Conservation (phyloP, 2,329 filamentous ascomycete genomes). For the Aaosphaeria pasadenensis region DNA sequence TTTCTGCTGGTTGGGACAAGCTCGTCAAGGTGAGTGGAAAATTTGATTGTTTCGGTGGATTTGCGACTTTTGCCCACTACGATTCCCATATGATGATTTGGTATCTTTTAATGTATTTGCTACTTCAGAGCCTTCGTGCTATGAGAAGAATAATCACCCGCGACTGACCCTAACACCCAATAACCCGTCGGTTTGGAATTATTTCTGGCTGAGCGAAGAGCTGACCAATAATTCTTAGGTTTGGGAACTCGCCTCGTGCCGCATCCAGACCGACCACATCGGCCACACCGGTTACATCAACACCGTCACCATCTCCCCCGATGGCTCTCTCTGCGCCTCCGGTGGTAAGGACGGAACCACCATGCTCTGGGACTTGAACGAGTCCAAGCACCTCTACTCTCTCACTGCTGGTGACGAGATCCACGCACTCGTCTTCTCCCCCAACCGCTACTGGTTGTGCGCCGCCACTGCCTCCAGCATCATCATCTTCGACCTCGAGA, state of each 20-base stretch:
- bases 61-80: slow-evolving; percentile 3
- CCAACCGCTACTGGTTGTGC: slow-evolving; percentile 99
- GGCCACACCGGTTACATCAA: slow-evolving; percentile 99
- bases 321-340: slow-evolving; percentile 97
- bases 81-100: slow-evolving; percentile 79
- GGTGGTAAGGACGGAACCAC: slow-evolving; percentile 99
- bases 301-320: slow-evolving; percentile 99
- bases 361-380: slow-evolving; percentile 99
- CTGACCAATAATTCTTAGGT: slow-evolving; percentile 60
- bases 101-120: slow-evolving; percentile 94
- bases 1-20: slow-evolving; percentile 99
- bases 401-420: slow-evolving; percentile 99
- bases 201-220: slow-evolving; percentile 4
- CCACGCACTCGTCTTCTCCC: slow-evolving; percentile 99
- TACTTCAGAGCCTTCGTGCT: slow-evolving; percentile 98
- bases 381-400: slow-evolving; percentile 99
- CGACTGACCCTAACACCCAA: slow-evolving; percentile 63
- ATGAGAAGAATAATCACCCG: slow-evolving; percentile 97
- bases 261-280: slow-evolving; percentile 99
- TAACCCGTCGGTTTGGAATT: slow-evolving; percentile 2
- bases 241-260: slow-evolving; percentile 99
- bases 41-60: slow-evolving; percentile 1
- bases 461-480: slow-evolving; percentile 95
- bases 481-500: slow-evolving; percentile 99
- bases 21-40: slow-evolving; percentile 88